Evolutionary conservation across 495 filamentous ascomycete species (phyloP), one percentile per base, ranked within the genome.

Genomic region (Penicillium steckii): DNA sequence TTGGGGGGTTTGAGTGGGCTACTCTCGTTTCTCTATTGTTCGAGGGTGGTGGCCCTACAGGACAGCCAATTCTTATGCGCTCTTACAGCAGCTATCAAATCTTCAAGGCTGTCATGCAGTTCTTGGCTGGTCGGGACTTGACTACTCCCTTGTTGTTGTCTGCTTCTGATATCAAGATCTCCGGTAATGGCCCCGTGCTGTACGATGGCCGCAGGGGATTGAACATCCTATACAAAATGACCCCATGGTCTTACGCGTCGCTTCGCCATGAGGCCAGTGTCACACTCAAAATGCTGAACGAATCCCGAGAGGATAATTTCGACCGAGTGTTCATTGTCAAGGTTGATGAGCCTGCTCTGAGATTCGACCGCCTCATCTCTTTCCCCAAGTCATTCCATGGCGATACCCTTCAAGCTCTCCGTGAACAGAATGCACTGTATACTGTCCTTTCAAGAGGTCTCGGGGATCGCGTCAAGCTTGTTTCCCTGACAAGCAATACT

Each of bases 191-290:
- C 1, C 82, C 83, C 23, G 62, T 80, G 10, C 44, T 80, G 7
- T 81, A 74, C 62, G 95, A 97, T 67, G 82, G 84, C 2, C 73
- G 74, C 24, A 80, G 87, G 48, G 80, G 82, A 9, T 66, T 92
- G 53, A 97, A 98, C 61, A 52, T 97, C 32, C 76, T 96, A 13
- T 97, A 86, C 72, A 97, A 96, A 62, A 95, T 96, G 90, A 86
- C 84, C 0, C 66, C 80, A 26, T 96, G 88, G 87, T 93, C 91
- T 8, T 95, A 95, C 61, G 64, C 71, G 5, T 59, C 83, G 56
- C 70, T 89, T 46, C 81, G 82, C 44, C 81, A 86, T 35, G 90
- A 97, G 61, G 90, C 91, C 12, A 76, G 64, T 38, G 73, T 76
- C 47, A 87, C 90, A 0, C 60, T 94, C 19, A 77, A 75, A n/a